Conservation (phyloP, 768 basidiomycete species). For the Mycena sanguinolenta region DNA sequence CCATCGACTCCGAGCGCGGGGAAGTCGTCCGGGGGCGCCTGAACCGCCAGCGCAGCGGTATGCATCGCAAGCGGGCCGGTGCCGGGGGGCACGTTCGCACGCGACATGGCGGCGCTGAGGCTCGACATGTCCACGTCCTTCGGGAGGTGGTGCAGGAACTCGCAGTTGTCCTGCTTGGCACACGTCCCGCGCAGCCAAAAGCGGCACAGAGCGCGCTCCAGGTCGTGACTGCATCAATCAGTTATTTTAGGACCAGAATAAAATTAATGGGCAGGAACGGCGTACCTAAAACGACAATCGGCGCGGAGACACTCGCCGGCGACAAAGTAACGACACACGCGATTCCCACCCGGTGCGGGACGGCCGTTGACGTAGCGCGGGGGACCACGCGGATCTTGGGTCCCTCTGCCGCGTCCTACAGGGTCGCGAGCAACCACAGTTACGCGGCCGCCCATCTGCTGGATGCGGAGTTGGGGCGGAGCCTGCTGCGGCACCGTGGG, state of each 20-base stretch:
- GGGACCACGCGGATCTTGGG: slow-evolving; percentile 49
- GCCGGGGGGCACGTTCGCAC: slow-evolving; percentile 70
- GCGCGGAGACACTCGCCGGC: slow-evolving; percentile 96
- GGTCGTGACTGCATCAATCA: slow-evolving; percentile 78
- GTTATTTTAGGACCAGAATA: slow-evolving; percentile 13
- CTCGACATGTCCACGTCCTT: slow-evolving; percentile 85
- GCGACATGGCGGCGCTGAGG: slow-evolving; percentile 75
- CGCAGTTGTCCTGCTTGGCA: slow-evolving; percentile 96
- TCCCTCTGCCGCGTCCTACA: slow-evolving; percentile 50
- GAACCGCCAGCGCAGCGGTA: slow-evolving; percentile 36
- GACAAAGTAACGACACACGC: slow-evolving; percentile 96
- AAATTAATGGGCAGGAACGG: neutral
- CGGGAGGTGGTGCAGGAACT: slow-evolving; percentile 94
- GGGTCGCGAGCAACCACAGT: slow-evolving; percentile 74
- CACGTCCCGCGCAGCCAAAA: slow-evolving; percentile 99
- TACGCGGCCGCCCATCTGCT: slow-evolving; percentile 76
- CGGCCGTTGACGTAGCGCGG: slow-evolving; percentile 67
- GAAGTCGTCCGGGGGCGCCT: slow-evolving; percentile 73
- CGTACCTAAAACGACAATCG: slow-evolving; percentile 97
- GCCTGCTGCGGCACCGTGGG: slow-evolving; percentile 60
- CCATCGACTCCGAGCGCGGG: slow-evolving; percentile 66
- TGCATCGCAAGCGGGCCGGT: slow-evolving; percentile 59
- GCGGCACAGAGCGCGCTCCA: slow-evolving; percentile 93
- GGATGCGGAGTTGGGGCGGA: slow-evolving; percentile 62
- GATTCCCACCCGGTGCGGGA: slow-evolving; percentile 70